Evolutionary conservation across 129 eudicot genomes (phyloP), one percentile per base, ranked within the genome.

Genomic region (Flaveria brownii): DNA sequence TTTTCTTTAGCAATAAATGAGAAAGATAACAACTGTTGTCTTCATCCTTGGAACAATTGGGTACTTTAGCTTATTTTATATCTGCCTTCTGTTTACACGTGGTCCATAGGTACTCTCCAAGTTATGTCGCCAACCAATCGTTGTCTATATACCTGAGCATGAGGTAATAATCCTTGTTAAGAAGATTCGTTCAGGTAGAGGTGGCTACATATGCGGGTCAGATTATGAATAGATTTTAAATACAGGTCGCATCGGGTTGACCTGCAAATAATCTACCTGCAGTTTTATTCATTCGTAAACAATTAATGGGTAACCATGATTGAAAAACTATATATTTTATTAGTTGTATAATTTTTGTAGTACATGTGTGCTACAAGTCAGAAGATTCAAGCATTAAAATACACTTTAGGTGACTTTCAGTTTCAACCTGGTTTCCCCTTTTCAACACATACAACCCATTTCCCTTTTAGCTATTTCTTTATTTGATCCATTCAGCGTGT

Each of bases 51-150:
- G 70, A 47, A 45, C 23, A 25, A 68, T 77, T 20, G 43, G 74
- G 26, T 50, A 50, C 66, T 51, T 73, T 22, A 67, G 46, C 9
- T 67, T 26, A 61, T 23, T 23, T 7, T 76, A 22, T 43, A 76
- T 18, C 54, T 14, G 22, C 22, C 22, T 26, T 63, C 17, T 68
- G 47, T 46, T 36, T 50, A 46, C 39, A 36, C 66, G 11, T 47
- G 62, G 6, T 64, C 67, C 43, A 57, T 75, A 94, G 98, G 98
- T 94, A 54, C 73, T 94, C 59, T 94, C 98, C 50, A 94, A 88
- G 90, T 81, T 94, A 84, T 94, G 98, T 78, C 68, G 82, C 76
- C 98, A 94, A 79, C 96, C 93, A 65, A 94, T 91, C 16, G 64
- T 83, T 78, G 98, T 94, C 15, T 94, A 91, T 85, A 91, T 94